Conservation (phyloP, 768 basidiomycete genomes). For the Phallus indusiatus region DNA sequence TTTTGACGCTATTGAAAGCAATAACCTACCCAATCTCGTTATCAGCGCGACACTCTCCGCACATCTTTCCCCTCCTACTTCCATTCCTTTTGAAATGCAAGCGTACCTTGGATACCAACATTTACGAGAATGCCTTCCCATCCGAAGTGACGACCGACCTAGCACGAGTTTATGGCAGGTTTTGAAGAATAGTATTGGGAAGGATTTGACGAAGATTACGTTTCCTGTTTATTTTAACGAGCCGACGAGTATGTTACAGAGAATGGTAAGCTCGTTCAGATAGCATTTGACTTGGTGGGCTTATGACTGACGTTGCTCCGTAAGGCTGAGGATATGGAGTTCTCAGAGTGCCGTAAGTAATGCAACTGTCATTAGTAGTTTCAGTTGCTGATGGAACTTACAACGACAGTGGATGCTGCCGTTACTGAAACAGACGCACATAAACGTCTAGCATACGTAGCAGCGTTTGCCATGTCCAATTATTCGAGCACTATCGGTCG, state of each 20-base stretch:
- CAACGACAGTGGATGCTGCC: conserved; percentile 67
- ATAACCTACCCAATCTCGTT: conserved; percentile 65
- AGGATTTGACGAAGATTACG: conserved; percentile 91
- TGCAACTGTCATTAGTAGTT: conserved; percentile 2
- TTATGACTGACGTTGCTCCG: not conserved
- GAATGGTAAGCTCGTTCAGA: conserved; percentile 52
- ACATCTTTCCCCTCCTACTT: conserved; percentile 19
- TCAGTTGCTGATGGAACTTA: conserved; percentile 1
- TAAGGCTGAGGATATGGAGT: conserved; percentile 94
- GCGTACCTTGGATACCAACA: conserved; percentile 62
- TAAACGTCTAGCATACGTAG: conserved; percentile 82
- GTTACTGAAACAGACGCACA: conserved; percentile 66
- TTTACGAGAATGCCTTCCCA: conserved; percentile 49
- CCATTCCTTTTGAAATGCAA: conserved; percentile 25
- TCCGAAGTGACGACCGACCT: conserved; percentile 70
- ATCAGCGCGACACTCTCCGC: conserved; percentile 52
- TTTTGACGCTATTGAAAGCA: conserved; percentile 90
- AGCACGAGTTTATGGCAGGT: conserved; percentile 91
- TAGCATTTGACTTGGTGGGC: not conserved
- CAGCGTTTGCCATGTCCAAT: conserved; percentile 96
- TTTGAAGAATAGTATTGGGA: conserved; percentile 90
- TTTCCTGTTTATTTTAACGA: conserved; percentile 93
- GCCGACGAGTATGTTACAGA: conserved; percentile 92
- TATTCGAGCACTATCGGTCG: conserved; percentile 94
- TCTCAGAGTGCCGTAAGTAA: conserved; percentile 77